Evolutionary conservation across 2,329 filamentous ascomycete genomes (phyloP).

Genomic region (Fusarium chlamydosporum): DNA sequence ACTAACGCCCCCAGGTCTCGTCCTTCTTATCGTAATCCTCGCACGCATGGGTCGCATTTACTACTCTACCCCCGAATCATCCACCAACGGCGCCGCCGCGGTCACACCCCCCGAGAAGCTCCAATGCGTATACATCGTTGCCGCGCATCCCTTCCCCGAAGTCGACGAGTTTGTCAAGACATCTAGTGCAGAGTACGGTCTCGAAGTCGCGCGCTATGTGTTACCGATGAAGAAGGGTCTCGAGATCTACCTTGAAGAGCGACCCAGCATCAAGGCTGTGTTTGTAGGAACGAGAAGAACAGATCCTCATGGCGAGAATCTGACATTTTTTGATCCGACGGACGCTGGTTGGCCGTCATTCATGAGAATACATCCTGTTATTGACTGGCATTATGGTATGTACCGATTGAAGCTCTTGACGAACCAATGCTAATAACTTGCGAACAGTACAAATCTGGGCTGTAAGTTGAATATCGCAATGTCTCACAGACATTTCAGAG

Average conservation of each 20-base stretch:
- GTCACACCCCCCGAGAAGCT: slow-evolving; percentile 63
- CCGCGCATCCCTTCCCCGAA: slow-evolving; percentile 84
- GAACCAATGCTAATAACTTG: slow-evolving; percentile 7
- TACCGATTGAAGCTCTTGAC: not conserved
- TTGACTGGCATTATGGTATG: slow-evolving; percentile 86
- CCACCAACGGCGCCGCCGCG: slow-evolving; percentile 39
- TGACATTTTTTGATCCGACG: slow-evolving; percentile 88
- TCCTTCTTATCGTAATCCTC: slow-evolving; percentile 89
- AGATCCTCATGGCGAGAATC: slow-evolving; percentile 85
- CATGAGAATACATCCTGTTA: slow-evolving; percentile 93
- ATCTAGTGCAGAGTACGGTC: slow-evolving; percentile 77
- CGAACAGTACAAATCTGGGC: slow-evolving; percentile 84
- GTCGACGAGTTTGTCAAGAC: slow-evolving; percentile 86
- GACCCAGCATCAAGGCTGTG: slow-evolving; percentile 73
- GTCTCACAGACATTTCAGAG: not conserved
- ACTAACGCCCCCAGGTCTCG: slow-evolving; percentile 68
- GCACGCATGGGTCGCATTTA: slow-evolving; percentile 66
- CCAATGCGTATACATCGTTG: slow-evolving; percentile 90
- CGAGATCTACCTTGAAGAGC: slow-evolving; percentile 78
- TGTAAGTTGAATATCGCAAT: slow-evolving; percentile 66
- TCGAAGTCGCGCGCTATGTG: slow-evolving; percentile 81
- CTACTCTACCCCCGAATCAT: slow-evolving; percentile 47
- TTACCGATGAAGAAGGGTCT: slow-evolving; percentile 87
- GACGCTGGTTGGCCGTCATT: slow-evolving; percentile 92
- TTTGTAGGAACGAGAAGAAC: slow-evolving; percentile 81